Conservation (phyloP, 441 rosid species). For the Syzygium malaccense region DNA sequence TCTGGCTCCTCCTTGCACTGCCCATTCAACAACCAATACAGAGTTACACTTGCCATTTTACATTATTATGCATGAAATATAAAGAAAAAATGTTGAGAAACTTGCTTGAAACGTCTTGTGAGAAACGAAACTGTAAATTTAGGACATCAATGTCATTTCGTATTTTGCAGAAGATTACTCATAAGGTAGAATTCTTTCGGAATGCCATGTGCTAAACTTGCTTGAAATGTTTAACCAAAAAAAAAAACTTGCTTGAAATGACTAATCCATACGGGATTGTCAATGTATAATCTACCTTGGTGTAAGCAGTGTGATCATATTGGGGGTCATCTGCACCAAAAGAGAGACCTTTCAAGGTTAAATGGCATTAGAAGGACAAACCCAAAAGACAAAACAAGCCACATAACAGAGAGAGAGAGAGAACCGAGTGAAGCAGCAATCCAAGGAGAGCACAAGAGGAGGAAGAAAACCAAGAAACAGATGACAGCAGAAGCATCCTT, state of each 20-base stretch:
- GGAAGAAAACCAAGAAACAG: conserved; percentile 12
- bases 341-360: not conserved
- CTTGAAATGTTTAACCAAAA: too few species aligned
- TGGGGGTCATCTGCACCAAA: conserved; percentile 37
- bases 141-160: not conserved
- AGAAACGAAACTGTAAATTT: not conserved
- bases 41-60: not conserved
- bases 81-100: not conserved
- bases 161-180: not conserved
- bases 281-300: conserved; percentile 32
- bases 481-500: not conserved
- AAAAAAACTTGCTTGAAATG: not conserved
- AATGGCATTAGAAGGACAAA: not conserved
- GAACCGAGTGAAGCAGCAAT: conserved; percentile 35
- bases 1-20: conserved; percentile 65
- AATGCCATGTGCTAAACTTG: not conserved
- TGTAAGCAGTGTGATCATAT: conserved; percentile 65
- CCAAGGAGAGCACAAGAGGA: conserved; percentile 12
- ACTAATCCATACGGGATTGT: not conserved
- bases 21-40: not conserved
- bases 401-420: not conserved
- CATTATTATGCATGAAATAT: not conserved
- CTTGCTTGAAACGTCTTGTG: not conserved
- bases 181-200: not conserved
- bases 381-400: not conserved